Percentiles rank a stretch among this genome's conserved stretches.
Evolutionary conservation across 345 rosid genomes (phyloP).

Genomic region (Trapa bicornis): DNA sequence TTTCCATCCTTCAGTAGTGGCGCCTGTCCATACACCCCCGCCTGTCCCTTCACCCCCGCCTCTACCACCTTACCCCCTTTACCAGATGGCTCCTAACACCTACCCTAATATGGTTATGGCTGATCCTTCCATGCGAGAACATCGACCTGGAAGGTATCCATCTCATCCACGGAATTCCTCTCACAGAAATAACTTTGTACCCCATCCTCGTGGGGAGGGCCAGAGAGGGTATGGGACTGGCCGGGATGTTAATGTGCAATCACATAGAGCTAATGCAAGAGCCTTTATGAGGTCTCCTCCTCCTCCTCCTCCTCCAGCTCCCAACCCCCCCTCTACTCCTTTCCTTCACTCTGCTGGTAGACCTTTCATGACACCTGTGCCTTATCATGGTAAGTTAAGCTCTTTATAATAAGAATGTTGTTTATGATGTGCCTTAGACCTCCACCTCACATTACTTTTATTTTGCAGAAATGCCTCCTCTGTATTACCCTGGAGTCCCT

Average conservation of each 20-base stretch:
- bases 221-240: slow-evolving; percentile 24
- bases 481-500: slow-evolving; percentile 13
- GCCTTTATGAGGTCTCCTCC: slow-evolving; percentile 24
- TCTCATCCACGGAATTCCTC: slow-evolving; percentile 31
- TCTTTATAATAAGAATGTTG: background rate
- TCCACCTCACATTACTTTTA: background rate
- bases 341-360: slow-evolving; percentile 23
- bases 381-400: slow-evolving; percentile 28
- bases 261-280: slow-evolving; percentile 37
- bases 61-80: slow-evolving; percentile 31
- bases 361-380: slow-evolving; percentile 24
- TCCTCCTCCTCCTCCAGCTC: slow-evolving; percentile 15
- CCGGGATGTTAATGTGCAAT: slow-evolving; percentile 35
- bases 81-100: slow-evolving; percentile 22
- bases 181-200: slow-evolving; percentile 38
- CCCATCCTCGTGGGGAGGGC: slow-evolving; percentile 35
- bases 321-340: slow-evolving; percentile 9
- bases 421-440: background rate
- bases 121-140: slow-evolving; percentile 27
- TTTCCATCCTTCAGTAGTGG: slow-evolving; percentile 22
- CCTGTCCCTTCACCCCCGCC: slow-evolving; percentile 2
- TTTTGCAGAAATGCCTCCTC: slow-evolving; percentile 27
- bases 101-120: slow-evolving; percentile 17
- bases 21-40: background rate
- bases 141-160: slow-evolving; percentile 26